Conservation (phyloP, 495 filamentous ascomycete species). For the Penicillium salamii region DNA sequence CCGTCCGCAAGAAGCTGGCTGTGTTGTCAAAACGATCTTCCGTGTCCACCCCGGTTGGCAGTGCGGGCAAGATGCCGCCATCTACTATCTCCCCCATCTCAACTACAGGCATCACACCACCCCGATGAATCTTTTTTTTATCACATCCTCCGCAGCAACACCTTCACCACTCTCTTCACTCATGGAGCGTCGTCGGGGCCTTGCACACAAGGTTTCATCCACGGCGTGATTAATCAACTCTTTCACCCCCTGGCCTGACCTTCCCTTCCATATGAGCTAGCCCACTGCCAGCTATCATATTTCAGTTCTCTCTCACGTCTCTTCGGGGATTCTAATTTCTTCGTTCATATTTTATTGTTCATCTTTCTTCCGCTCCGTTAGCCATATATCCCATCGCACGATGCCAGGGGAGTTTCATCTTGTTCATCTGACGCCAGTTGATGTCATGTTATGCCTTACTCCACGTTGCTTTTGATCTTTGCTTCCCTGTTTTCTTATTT, state of each 20-base stretch:
- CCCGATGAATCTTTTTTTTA: constrained; percentile 22
- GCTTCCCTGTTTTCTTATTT: too few species aligned
- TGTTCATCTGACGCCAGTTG: neutral
- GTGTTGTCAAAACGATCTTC: constrained; percentile 51
- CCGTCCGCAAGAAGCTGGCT: constrained; percentile 57
- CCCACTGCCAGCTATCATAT: neutral
- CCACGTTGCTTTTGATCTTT: constrained; percentile 7
- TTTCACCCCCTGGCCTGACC: neutral
- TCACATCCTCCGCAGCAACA: constrained; percentile 8
- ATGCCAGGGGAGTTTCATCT: constrained; percentile 19
- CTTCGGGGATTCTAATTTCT: constrained; percentile 11
- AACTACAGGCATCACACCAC: constrained; percentile 30
- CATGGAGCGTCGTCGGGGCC: neutral
- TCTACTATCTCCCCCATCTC: constrained; percentile 30
- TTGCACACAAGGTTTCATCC: neutral
- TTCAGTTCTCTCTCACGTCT: constrained; percentile 2
- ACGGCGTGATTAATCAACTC: neutral
- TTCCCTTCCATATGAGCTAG: constrained; percentile 4
- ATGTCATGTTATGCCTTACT: constrained; percentile 6
- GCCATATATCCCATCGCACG: constrained; percentile 28
- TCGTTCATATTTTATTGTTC: constrained; percentile 5
- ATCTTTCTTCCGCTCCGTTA: constrained; percentile 12
- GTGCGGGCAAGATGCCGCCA: constrained; percentile 27
- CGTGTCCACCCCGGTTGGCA: constrained; percentile 30
- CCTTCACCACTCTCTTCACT: neutral